Conservation (phyloP, 202 grass and related monocot species). For the Setaria viridis region DNA sequence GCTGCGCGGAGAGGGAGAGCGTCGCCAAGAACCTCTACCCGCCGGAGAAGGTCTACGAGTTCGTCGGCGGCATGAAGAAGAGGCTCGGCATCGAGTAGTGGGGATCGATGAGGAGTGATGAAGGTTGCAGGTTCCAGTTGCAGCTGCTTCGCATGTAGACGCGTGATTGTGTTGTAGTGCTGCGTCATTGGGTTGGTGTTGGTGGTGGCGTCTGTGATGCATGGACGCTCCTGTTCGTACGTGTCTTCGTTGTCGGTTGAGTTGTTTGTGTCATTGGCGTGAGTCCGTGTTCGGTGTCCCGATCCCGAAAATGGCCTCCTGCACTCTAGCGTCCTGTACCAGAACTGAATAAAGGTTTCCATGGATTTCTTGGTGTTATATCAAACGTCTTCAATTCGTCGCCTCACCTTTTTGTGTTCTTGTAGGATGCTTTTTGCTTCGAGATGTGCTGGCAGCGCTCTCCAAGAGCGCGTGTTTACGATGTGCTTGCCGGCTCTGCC, state of each 20-base stretch:
- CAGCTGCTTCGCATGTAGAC: not conserved
- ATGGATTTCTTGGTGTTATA: not conserved
- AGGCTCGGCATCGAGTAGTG: conserved; percentile 53
- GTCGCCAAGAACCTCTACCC: conserved; percentile 48
- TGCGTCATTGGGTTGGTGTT: not conserved
- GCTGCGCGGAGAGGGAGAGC: conserved; percentile 48
- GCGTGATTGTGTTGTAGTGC: not conserved
- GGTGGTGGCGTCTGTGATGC: not conserved
- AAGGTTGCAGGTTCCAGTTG: too few relatives aligned
- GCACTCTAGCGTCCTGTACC: not conserved
- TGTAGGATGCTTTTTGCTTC: too few relatives aligned
- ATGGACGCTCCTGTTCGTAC: not conserved
- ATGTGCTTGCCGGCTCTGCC: too few relatives aligned
- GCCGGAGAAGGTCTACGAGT: conserved; percentile 52
- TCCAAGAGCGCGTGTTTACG: too few relatives aligned
- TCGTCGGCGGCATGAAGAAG: conserved; percentile 53
- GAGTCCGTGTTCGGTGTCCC: not conserved
- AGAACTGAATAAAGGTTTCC: not conserved
- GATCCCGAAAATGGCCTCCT: not conserved
- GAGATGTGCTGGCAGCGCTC: not conserved
- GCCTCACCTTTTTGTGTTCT: not conserved
- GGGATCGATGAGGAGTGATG: too few relatives aligned
- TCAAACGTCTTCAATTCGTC: not conserved
- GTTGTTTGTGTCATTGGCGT: not conserved
- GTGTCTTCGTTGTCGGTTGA: not conserved